phyloP scores from a whole-genome alignment of 768 basidiomycete species.

The Amanita pallidorosea region DNA sequence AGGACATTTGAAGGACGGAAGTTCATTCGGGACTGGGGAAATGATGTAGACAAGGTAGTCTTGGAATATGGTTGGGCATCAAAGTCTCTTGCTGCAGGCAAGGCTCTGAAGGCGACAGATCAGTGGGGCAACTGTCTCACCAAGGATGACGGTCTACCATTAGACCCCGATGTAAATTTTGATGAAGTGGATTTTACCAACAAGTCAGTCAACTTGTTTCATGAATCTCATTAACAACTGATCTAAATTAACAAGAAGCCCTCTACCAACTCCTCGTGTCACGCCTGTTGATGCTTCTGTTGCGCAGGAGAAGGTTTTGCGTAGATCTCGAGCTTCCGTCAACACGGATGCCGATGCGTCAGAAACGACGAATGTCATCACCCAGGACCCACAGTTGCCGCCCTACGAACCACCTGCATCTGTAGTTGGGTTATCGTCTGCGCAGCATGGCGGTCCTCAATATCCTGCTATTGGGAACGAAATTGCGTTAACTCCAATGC shows the following conservation, averaged over 20 bases:
- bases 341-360: background rate
- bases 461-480: background rate
- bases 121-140: slow-evolving; percentile 41
- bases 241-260: slow-evolving; percentile 34
- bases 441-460: background rate
- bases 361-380: background rate
- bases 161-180: slow-evolving; percentile 23
- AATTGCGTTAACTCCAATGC: background rate
- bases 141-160: slow-evolving; percentile 26
- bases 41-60: slow-evolving; percentile 39
- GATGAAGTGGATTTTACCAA: slow-evolving; percentile 16
- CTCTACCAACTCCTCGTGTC: slow-evolving; percentile 50
- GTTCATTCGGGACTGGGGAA: slow-evolving; percentile 50
- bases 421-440: background rate
- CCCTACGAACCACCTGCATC: background rate
- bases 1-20: slow-evolving; percentile 38
- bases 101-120: slow-evolving; percentile 34
- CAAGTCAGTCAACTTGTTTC: slow-evolving; percentile 30
- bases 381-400: background rate
- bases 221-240: slow-evolving; percentile 1
- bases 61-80: slow-evolving; percentile 44
- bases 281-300: slow-evolving; percentile 29
- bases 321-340: background rate
- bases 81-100: slow-evolving; percentile 30
- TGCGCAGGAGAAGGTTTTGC: background rate